Evolutionary conservation across 768 basidiomycete species (phyloP).

Genomic region (Phylloporus arenicola): DNA sequence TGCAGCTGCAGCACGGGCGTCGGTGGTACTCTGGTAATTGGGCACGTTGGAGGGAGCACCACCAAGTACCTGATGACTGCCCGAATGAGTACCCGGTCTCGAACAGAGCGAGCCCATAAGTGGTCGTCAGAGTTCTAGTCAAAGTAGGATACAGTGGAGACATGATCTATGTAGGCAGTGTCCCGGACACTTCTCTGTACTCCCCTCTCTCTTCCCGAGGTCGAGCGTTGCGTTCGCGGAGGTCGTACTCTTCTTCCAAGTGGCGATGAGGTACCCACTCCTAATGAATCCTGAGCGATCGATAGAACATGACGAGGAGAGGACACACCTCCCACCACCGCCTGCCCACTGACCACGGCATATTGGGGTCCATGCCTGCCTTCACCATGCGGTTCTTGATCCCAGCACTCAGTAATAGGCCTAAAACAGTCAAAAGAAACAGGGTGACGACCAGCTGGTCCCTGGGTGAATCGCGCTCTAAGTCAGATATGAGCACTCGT

Average conservation of each 20-base stretch:
- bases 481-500: conserved; percentile 20
- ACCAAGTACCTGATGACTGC: conserved; percentile 47
- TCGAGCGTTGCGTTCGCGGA: conserved; percentile 32
- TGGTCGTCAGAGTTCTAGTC: background rate
- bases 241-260: conserved; percentile 49
- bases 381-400: conserved; percentile 79
- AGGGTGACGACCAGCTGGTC: conserved; percentile 91
- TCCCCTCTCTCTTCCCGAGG: conserved; percentile 34
- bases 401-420: conserved; percentile 77
- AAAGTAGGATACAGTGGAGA: background rate
- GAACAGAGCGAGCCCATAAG: conserved; percentile 58
- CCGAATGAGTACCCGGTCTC: conserved; percentile 38
- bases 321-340: conserved; percentile 81
- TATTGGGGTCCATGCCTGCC: conserved; percentile 61
- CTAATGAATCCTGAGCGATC: conserved; percentile 19
- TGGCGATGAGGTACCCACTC: conserved; percentile 46
- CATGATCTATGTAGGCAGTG: conserved; percentile 17
- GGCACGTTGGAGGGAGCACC: conserved; percentile 26
- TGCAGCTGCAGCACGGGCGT: conserved; percentile 53
- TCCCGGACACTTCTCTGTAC: conserved; percentile 41
- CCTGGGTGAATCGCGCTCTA: conserved; percentile 92
- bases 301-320: conserved; percentile 16
- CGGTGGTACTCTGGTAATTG: conserved; percentile 25
- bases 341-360: conserved; percentile 58
- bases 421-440: conserved; percentile 84